Evolutionary conservation across 148 eudicot genomes (phyloP).

Genomic region (Polygonum maritimum): DNA sequence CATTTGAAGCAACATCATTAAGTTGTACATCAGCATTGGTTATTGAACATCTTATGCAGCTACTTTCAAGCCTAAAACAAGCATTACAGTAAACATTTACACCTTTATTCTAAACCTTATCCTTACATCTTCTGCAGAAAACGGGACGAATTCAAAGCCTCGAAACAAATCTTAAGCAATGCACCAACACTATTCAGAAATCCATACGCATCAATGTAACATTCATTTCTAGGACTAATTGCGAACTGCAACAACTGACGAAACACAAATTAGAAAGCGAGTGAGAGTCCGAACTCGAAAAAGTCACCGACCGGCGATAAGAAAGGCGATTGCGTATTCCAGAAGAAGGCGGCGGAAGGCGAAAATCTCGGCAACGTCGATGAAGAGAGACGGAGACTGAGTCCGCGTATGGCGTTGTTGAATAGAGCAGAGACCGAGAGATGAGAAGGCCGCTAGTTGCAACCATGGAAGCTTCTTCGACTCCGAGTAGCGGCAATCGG

Average conservation of each 20-base stretch:
- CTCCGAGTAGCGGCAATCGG: background rate
- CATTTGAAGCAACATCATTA: conserved; percentile 31
- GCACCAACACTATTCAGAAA: background rate
- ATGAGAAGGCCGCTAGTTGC: background rate
- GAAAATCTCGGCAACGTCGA: background rate
- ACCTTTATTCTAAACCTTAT: too few relatives aligned
- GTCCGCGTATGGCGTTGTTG: background rate
- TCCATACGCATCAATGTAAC: background rate
- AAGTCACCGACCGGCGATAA: background rate
- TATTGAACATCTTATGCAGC: conserved; percentile 55
- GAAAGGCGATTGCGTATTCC: background rate
- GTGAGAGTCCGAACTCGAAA: background rate
- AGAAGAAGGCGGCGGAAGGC: background rate
- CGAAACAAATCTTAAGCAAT: too few relatives aligned
- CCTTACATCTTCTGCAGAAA: background rate
- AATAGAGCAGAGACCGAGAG: background rate
- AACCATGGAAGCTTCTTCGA: conserved; percentile 2
- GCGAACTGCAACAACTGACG: background rate
- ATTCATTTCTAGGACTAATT: too few relatives aligned
- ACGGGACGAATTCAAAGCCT: background rate
- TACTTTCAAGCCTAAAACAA: conserved; percentile 44
- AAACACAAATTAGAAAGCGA: background rate
- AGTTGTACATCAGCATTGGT: conserved; percentile 40
- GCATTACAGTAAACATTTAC: background rate
- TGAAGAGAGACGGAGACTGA: background rate